phyloP scores from a whole-genome alignment of 352 stramenopile genomes.

The Pythium phragmiticola region DNA sequence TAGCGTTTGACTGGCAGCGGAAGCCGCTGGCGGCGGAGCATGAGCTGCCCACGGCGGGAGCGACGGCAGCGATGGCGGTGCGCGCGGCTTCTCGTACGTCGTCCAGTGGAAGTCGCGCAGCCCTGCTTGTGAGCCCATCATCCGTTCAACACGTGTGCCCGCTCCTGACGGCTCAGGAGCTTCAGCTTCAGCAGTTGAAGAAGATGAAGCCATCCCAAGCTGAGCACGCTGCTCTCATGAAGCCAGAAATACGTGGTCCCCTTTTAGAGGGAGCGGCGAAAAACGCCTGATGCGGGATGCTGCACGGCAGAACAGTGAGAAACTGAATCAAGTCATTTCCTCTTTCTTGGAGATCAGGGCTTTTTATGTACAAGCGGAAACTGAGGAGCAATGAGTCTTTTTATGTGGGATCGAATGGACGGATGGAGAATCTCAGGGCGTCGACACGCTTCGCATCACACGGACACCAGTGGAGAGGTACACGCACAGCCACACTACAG shows the following conservation, averaged over 20 bases:
- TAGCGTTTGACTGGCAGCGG: not conserved
- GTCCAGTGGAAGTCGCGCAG: slow-evolving; percentile 25
- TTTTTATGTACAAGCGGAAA: slow-evolving; percentile 11
- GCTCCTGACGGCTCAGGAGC: not conserved
- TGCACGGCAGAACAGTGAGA: not conserved
- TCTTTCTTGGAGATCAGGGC: too few species aligned
- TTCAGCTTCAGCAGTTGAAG: not conserved
- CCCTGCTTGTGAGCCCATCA: slow-evolving; percentile 7
- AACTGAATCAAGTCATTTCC: not conserved
- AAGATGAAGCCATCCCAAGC: not conserved
- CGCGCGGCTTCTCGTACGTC: slow-evolving; percentile 29
- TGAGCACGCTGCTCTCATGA: not conserved
- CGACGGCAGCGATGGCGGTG: slow-evolving; percentile 41
- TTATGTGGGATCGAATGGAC: not conserved
- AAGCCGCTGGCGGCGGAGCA: not conserved
- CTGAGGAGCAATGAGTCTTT: not conserved
- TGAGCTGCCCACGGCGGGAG: slow-evolving; percentile 44
- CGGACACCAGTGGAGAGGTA: too few species aligned
- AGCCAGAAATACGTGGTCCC: not conserved
- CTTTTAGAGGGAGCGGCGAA: not conserved
- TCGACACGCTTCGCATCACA: slow-evolving; percentile 1
- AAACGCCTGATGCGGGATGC: too few species aligned
- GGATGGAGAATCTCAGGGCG: not conserved
- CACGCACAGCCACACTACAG: too few species aligned
- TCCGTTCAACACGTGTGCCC: too few species aligned